Evolutionary conservation across 2,329 filamentous ascomycete genomes (phyloP).

Genomic region (Cordyceps cicadae): DNA sequence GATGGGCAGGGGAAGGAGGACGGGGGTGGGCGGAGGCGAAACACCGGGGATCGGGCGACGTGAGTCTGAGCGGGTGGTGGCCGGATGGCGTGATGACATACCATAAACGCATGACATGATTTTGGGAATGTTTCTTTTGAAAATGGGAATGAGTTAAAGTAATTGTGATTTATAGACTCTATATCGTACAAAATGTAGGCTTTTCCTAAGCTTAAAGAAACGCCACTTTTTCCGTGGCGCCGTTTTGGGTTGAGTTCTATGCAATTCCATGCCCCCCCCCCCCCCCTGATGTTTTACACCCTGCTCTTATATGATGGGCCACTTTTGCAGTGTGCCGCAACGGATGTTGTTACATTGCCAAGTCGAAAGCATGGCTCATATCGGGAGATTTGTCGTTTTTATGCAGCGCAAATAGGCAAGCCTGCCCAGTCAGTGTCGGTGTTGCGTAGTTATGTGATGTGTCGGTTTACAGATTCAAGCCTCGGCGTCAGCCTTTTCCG

Average conservation of each 20-base stretch:
- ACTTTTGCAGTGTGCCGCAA: background rate
- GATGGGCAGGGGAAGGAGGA: background rate
- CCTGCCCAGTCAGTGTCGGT: background rate
- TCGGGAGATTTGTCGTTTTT: slow-evolving; percentile 9
- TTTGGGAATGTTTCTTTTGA: background rate
- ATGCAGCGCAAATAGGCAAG: background rate
- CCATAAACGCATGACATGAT: background rate
- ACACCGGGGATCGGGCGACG: too few species aligned
- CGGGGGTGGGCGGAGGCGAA: background rate
- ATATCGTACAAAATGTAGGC: background rate
- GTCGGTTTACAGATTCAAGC: background rate
- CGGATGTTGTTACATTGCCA: background rate
- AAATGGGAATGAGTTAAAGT: background rate
- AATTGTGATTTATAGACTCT: background rate
- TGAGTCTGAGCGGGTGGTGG: background rate
- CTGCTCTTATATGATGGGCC: background rate
- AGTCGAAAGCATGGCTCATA: background rate
- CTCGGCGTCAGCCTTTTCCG: background rate
- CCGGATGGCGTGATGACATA: background rate
- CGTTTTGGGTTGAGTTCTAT: background rate
- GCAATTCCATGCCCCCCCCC: background rate
- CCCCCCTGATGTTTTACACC: background rate
- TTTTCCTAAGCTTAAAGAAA: background rate
- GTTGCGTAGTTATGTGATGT: background rate
- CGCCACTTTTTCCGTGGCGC: background rate